Conservation (phyloP, 371 early-diverging fungal genomes). For the Mortierella sp. region DNA sequence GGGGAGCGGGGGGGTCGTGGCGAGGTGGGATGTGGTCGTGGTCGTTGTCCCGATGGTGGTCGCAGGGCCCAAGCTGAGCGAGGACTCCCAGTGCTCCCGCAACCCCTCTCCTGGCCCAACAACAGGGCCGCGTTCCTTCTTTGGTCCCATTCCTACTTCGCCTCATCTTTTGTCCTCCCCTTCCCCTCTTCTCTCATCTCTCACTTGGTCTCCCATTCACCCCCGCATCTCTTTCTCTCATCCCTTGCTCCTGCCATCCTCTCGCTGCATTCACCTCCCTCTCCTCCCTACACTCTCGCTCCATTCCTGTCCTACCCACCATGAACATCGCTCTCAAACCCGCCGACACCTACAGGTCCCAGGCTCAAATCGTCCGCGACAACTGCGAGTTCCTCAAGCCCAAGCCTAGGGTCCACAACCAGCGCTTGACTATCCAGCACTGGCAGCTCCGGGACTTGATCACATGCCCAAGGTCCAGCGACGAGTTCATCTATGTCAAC, state of each 20-base stretch:
- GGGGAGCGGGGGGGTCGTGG: too few relatives aligned
- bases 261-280: background rate
- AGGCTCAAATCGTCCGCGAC: slow-evolving; percentile 42
- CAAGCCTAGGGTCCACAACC: slow-evolving; percentile 61
- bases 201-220: background rate
- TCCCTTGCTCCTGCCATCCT: background rate
- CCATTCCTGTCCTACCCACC: too few relatives aligned
- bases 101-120: too few relatives aligned
- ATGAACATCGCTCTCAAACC: too few relatives aligned
- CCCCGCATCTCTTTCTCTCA: slow-evolving; percentile 5
- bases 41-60: too few relatives aligned
- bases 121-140: too few relatives aligned
- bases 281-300: background rate
- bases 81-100: too few relatives aligned
- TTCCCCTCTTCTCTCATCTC: background rate
- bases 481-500: slow-evolving; percentile 70
- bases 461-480: slow-evolving; percentile 66
- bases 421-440: slow-evolving; percentile 70
- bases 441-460: slow-evolving; percentile 95
- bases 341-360: slow-evolving; percentile 15
- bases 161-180: background rate
- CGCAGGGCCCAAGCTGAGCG: too few relatives aligned
- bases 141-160: background rate
- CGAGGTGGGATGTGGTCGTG: too few relatives aligned
- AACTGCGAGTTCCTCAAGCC: slow-evolving; percentile 55